phyloP scores from a whole-genome alignment of 768 basidiomycete species.

The Coprinopsis strossmayeri region DNA sequence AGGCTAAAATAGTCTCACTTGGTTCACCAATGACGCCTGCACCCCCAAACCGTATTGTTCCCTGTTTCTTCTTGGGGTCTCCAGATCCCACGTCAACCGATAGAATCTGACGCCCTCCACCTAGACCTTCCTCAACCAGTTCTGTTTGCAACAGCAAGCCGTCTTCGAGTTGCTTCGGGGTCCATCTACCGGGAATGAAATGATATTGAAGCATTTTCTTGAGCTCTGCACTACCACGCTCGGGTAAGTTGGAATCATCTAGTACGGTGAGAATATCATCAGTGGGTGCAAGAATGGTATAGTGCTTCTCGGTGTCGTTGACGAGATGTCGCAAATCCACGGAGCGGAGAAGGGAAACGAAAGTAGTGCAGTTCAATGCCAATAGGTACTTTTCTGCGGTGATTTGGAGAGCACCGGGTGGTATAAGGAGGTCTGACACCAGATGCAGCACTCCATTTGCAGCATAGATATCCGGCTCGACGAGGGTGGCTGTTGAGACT shows the following conservation, averaged over 20 bases:
- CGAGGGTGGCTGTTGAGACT: slow-evolving; percentile 52
- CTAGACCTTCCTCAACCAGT: slow-evolving; percentile 64
- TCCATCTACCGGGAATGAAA: slow-evolving; percentile 81
- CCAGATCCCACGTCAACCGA: slow-evolving; percentile 52
- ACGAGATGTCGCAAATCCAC: slow-evolving; percentile 67
- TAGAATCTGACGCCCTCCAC: slow-evolving; percentile 64
- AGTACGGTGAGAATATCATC: slow-evolving; percentile 76
- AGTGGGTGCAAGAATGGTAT: slow-evolving; percentile 87
- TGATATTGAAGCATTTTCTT: slow-evolving; percentile 79
- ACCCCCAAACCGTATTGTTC: slow-evolving; percentile 74
- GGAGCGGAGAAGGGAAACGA: slow-evolving; percentile 83
- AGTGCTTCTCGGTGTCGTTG: slow-evolving; percentile 59
- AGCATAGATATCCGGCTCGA: slow-evolving; percentile 82
- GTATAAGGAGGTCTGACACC: slow-evolving; percentile 76
- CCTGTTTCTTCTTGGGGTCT: slow-evolving; percentile 38
- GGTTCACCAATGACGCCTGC: slow-evolving; percentile 73
- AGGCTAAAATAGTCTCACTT: slow-evolving; percentile 39
- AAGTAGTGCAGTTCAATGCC: slow-evolving; percentile 84
- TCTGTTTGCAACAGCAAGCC: slow-evolving; percentile 78
- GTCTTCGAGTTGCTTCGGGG: slow-evolving; percentile 59
- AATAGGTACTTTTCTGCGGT: slow-evolving; percentile 96
- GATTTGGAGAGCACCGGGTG: slow-evolving; percentile 64
- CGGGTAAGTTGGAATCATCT: slow-evolving; percentile 49
- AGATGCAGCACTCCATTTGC: slow-evolving; percentile 94
- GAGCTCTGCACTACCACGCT: slow-evolving; percentile 61